Evolutionary conservation across 805 yeast species (phyloP), one percentile per base, ranked within the genome.

Genomic region (Kuraishia ogatae): DNA sequence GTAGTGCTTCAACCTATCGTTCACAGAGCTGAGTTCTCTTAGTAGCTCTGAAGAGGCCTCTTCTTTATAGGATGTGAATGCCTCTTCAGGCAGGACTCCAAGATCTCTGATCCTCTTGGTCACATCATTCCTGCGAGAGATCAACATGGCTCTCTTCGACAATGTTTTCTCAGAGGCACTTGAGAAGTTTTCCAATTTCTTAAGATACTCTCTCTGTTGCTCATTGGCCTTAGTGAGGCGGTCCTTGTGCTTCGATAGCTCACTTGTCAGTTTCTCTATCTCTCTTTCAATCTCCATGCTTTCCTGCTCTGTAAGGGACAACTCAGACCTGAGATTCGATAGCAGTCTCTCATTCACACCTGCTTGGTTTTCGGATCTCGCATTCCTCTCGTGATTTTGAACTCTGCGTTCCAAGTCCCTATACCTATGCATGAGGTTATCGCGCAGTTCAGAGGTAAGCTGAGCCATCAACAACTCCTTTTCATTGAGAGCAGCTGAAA

Each of bases 31-130:
- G 57, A 90, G 73, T 54, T 77, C 72, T 17, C 67, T 62, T 52
- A 88, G 67, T 35, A 92, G 67, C 6, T 77, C 74, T 46, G 80
- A 82, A 11, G 89, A 81, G 1, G 71, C 64, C 20, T 72, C 61
- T 39, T 70, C 66, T 39, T 75, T 77, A 62, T 75, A 81, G 1
- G 70, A 64, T 15, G 75, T 76, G 60, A 89, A 83, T 0, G 94
- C 91, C 54, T 88, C 91, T 62, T 91, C 97, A 0, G 97, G 93
- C 19, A 93, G 73, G 2, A 87, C 88, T n/a, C 97, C 97, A 48
- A 92, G 71, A 48, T 88, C 96, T 58, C 92, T 77, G 29, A 91
- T 84, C 63, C 82, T 87, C 57, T 78, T 80, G 59, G 83, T 85
- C 23, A 89, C 68, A 59, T 88, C 96, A 52, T 86, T 89, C 57